Base-by-base conservation (phyloP, 2,329 filamentous ascomycete species). In the Calonectria honghensis region DNA sequence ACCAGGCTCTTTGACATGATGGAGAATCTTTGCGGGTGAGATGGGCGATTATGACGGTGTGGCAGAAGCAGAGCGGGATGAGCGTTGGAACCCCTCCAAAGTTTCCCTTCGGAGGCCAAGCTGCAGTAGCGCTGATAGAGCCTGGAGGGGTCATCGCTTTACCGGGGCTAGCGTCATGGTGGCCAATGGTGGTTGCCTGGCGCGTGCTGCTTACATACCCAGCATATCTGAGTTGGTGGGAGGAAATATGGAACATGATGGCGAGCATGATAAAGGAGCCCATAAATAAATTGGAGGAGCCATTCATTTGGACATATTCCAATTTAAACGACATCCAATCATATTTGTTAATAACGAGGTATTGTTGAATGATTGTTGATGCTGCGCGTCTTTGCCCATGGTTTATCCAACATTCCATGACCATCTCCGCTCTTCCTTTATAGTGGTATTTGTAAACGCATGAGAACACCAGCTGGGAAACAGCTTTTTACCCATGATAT, bases 1-100 rank as follows among this genome's bases (percentile, higher is more conserved):
- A 84, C 78, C 27, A 79, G 74, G 48, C 79, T 73, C 66, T 78
- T 75, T 37, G 83, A 80, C 84, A 85, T 85, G 72, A 77, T 80
- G 72, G 29, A 52, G 66, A 73, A 29, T 71, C 54, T 68, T 79
- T 78, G 75, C 52, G 75, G 41, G 71, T 75, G 70, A 73, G 69
- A 59, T 78, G 70, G 73, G 74, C 63, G 69, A 70, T 73, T 66
- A 80, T 78, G 77, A 77, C 71, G 77, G 75, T 76, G 76, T 76
- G 76, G 78, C 74, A 79, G 77, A 77, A 73, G 67, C 72, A 75
- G 63, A 72, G 65, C 72, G 70, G 59, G 67, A 67, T 72, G 72
- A 65, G 35, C 37, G 72, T 59, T 77, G 78, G 45, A 75, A 74
- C 75, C 72, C 75, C 78, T 80, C 79, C 79, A 79, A 79, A 79